Evolutionary conservation across 1,284 basidiomycete genomes (phyloP).

Genomic region (Moesziomyces parantarcticus): DNA sequence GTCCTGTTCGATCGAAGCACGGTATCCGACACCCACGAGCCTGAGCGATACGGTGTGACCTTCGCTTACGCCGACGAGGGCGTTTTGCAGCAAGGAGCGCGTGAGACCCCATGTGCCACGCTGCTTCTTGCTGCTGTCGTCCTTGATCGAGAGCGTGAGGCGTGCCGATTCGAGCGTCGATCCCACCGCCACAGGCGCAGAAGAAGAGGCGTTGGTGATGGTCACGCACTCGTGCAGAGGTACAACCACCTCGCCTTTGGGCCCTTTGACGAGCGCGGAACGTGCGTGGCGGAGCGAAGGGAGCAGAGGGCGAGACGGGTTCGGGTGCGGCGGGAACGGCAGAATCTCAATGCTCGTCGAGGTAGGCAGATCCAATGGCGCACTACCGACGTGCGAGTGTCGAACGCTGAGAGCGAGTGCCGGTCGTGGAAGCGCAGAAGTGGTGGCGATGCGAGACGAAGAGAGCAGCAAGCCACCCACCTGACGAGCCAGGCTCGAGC

Average conservation of each 20-base stretch:
- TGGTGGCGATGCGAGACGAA: conserved; percentile 73
- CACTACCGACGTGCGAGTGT: conserved; percentile 60
- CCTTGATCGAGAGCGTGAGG: conserved; percentile 74
- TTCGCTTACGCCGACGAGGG: conserved; percentile 86
- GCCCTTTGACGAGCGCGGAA: conserved; percentile 58
- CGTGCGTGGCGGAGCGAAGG: conserved; percentile 51
- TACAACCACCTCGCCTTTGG: conserved; percentile 56
- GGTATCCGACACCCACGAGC: conserved; percentile 94
- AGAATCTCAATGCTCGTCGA: conserved; percentile 46
- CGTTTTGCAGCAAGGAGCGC: conserved; percentile 87
- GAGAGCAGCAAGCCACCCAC: conserved; percentile 29
- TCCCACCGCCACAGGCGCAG: background rate
- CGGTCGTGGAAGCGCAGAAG: background rate
- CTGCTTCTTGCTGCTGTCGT: conserved; percentile 79
- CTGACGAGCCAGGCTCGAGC: conserved; percentile 22
- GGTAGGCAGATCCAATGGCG: conserved; percentile 56
- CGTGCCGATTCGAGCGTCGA: background rate
- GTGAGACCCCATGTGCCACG: conserved; percentile 93
- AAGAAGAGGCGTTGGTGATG: conserved; percentile 8
- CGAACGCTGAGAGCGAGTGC: conserved; percentile 9
- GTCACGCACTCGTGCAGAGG: conserved; percentile 58
- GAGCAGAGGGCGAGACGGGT: conserved; percentile 55
- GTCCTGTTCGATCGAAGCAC: conserved; percentile 86
- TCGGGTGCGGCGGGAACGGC: conserved; percentile 61
- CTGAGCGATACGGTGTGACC: conserved; percentile 85